Evolutionary conservation across 257 asterid species (phyloP).

Genomic region (Penstemon eatonii): DNA sequence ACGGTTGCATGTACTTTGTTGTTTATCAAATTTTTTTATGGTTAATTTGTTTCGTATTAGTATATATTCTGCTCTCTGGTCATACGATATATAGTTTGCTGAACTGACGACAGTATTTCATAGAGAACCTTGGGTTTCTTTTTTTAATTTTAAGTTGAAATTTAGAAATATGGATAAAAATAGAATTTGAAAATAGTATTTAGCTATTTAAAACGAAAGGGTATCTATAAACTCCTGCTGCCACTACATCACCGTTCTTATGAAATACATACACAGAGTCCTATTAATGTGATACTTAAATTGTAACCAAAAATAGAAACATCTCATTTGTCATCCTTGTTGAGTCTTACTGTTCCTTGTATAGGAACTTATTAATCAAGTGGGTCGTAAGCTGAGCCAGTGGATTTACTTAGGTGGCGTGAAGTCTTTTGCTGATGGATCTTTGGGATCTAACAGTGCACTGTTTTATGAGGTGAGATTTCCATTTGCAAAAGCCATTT

Average conservation of each 20-base stretch:
- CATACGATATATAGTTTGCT: neutral
- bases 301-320: neutral
- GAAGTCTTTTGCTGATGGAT: constrained; percentile 93
- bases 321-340: constrained; percentile 24
- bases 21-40: constrained; percentile 11
- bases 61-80: constrained; percentile 12
- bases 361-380: constrained; percentile 59
- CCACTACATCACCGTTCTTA: constrained; percentile 2
- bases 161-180: constrained; percentile 16
- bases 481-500: constrained; percentile 16
- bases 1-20: constrained; percentile 61
- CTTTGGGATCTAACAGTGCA: constrained; percentile 95
- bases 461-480: constrained; percentile 65
- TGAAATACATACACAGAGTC: neutral
- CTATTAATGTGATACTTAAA: constrained; percentile 5
- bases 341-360: constrained; percentile 5
- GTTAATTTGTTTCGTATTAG: constrained; percentile 14
- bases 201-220: constrained; percentile 9
- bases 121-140: constrained; percentile 4
- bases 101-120: neutral
- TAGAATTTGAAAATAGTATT: constrained; percentile 5
- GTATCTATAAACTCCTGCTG: constrained; percentile 1
- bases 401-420: constrained; percentile 96
- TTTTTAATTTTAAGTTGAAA: constrained; percentile 4
- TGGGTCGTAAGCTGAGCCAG: constrained; percentile 67